Evolutionary conservation across 1,139 yeast species (phyloP).

Genomic region (Saccharomyces pastorianus): DNA sequence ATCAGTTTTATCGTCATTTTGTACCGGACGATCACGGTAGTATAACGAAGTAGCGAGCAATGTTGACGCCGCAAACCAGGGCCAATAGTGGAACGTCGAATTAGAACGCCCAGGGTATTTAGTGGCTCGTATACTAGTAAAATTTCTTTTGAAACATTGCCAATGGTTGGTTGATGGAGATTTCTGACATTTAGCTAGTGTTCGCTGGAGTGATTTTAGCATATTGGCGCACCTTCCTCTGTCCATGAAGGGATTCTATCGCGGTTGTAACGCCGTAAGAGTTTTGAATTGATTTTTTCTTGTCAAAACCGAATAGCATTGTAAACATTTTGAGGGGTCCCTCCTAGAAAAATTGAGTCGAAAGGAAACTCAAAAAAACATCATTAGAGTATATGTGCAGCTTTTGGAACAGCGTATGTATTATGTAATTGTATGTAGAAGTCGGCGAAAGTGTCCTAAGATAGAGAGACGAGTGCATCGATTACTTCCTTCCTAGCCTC

Average conservation of each 20-base stretch:
- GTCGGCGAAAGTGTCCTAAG: background rate
- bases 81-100: background rate
- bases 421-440: background rate
- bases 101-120: background rate
- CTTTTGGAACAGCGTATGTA: background rate
- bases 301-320: background rate
- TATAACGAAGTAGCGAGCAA: background rate
- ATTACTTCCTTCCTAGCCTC: constrained; percentile 46
- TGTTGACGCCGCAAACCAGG: background rate
- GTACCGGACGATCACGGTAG: background rate
- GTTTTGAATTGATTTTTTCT: background rate
- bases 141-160: background rate
- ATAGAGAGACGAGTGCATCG: background rate
- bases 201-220: background rate
- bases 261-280: background rate
- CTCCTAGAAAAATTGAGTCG: background rate
- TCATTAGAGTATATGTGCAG: background rate
- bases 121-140: background rate
- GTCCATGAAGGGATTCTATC: background rate
- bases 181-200: background rate
- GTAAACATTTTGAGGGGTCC: background rate
- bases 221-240: background rate
- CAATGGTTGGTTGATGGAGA: background rate
- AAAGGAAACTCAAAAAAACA: background rate
- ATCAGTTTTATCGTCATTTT: constrained; percentile 5